phyloP scores from a whole-genome alignment of 805 yeast genomes.

The Saccharomycopsis sp. region DNA sequence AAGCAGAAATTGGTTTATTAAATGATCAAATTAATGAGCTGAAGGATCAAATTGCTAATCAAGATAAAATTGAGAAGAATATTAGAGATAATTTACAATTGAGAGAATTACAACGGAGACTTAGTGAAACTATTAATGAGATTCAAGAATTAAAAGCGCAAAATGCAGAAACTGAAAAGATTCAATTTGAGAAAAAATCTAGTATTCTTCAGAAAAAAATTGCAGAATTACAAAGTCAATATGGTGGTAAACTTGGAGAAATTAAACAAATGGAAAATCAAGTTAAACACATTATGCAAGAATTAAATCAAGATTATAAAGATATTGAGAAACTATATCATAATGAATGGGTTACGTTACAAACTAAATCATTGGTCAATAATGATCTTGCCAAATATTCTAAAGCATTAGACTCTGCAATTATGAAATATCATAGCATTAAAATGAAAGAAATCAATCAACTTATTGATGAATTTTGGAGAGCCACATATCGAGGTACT shows the following conservation, averaged over 20 bases:
- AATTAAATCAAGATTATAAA: slow-evolving; percentile 62
- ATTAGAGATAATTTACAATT: slow-evolving; percentile 20
- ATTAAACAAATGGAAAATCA: slow-evolving; percentile 76
- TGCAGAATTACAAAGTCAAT: slow-evolving; percentile 50
- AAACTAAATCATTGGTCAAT: slow-evolving; percentile 66
- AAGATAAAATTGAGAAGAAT: slow-evolving; percentile 16
- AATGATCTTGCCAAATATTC: slow-evolving; percentile 78
- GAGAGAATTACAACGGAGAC: slow-evolving; percentile 13
- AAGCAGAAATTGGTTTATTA: neutral
- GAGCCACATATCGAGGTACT: slow-evolving; percentile 86
- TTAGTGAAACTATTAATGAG: slow-evolving; percentile 23
- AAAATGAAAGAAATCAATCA: slow-evolving; percentile 92
- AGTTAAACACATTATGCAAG: slow-evolving; percentile 44
- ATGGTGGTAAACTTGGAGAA: slow-evolving; percentile 81
- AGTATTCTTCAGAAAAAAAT: slow-evolving; percentile 41
- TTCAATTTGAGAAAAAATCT: slow-evolving; percentile 53
- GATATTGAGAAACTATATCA: slow-evolving; percentile 59
- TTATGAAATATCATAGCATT: slow-evolving; percentile 82
- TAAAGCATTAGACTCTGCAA: slow-evolving; percentile 84
- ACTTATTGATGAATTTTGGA: slow-evolving; percentile 88
- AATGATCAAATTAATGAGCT: neutral
- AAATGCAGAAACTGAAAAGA: slow-evolving; percentile 56
- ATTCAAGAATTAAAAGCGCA: slow-evolving; percentile 42
- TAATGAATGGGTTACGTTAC: slow-evolving; percentile 66
- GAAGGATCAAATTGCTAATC: slow-evolving; percentile 14